phyloP scores from a whole-genome alignment of 2,329 filamentous ascomycete genomes.

The Atkinsonella texensis region DNA sequence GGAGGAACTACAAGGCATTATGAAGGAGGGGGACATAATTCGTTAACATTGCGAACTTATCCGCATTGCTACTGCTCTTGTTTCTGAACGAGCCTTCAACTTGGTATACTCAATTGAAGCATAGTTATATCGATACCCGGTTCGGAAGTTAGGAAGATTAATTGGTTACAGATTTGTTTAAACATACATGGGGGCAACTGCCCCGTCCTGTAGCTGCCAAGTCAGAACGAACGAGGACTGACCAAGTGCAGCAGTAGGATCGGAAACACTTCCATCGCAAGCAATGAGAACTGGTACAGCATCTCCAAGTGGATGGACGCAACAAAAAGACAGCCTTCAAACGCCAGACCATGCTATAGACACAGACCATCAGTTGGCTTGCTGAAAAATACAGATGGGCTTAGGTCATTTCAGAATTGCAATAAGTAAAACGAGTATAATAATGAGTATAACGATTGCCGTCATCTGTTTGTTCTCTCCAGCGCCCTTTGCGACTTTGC shows the following conservation, averaged over 20 bases:
- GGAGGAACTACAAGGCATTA: constrained; percentile 69
- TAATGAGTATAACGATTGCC: constrained; percentile 68
- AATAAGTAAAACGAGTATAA: constrained; percentile 73
- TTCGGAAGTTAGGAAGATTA: neutral
- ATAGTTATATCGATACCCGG: neutral
- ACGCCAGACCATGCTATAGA: neutral
- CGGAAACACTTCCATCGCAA: too few relatives aligned
- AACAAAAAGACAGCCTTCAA: neutral
- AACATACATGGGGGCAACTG: too few relatives aligned
- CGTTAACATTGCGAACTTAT: constrained; percentile 33
- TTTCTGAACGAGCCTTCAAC: neutral
- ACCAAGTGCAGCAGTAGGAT: neutral
- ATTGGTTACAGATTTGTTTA: neutral
- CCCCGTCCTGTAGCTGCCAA: neutral
- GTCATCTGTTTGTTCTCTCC: constrained; percentile 82
- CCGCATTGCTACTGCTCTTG: neutral
- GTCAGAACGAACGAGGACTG: neutral
- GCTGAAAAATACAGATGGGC: neutral
- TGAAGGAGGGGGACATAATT: constrained; percentile 61
- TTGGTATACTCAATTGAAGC: neutral
- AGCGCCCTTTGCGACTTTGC: constrained; percentile 59
- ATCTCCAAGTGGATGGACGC: neutral
- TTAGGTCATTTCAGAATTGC: constrained; percentile 58
- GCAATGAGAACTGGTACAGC: too few relatives aligned
- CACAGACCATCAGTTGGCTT: neutral